Evolutionary conservation across 345 rosid species (phyloP).

Genomic region (Linum trigynum): DNA sequence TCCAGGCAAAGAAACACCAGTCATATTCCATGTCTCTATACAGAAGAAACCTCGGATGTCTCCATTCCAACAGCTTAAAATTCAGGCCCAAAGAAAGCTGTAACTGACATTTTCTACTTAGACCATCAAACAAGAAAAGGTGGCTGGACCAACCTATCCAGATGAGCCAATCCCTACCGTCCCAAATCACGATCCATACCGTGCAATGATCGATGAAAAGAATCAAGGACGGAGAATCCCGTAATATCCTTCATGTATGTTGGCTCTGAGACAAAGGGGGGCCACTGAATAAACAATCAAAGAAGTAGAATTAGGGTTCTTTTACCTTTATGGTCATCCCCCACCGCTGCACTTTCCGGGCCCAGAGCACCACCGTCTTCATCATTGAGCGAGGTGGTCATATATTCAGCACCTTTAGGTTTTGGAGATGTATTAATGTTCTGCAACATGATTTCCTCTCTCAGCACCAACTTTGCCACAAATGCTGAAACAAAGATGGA

Average conservation of each 20-base stretch:
- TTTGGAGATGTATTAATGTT: constrained; percentile 34
- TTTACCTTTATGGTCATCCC: constrained; percentile 24
- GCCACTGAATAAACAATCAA: constrained; percentile 8
- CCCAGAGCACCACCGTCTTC: constrained; percentile 13
- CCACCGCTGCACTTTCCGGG: constrained; percentile 15
- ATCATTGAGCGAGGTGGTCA: constrained; percentile 12
- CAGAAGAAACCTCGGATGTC: background rate
- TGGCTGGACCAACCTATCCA: background rate
- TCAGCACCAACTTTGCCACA: constrained; percentile 38
- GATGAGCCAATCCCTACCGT: background rate
- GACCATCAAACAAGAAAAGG: no score
- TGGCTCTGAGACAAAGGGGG: background rate
- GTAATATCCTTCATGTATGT: background rate
- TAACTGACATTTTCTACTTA: background rate
- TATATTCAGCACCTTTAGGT: constrained; percentile 18
- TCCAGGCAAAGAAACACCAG: background rate
- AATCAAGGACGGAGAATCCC: background rate
- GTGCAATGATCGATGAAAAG: background rate
- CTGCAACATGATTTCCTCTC: constrained; percentile 32
- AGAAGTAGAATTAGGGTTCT: background rate
- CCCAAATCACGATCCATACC: background rate
- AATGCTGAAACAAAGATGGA: constrained; percentile 32
- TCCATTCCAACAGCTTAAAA: background rate
- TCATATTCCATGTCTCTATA: background rate
- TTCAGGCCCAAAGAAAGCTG: background rate